Evolutionary conservation across 1,284 basidiomycete species (phyloP).

Genomic region (Trichosporon coremiiforme): DNA sequence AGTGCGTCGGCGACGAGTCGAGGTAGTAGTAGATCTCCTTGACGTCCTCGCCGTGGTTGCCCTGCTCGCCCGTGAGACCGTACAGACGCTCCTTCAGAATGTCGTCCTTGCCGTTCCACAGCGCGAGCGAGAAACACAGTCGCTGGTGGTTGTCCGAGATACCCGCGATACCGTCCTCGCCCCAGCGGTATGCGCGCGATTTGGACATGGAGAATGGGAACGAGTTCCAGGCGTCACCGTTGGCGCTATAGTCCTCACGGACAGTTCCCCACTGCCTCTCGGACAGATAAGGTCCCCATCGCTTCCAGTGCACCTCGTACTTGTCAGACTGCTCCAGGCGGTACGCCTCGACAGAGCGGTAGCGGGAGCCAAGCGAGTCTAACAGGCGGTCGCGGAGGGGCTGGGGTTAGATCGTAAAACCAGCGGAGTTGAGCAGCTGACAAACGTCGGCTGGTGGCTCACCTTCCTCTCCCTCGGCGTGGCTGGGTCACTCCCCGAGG

Average conservation of each 20-base stretch:
- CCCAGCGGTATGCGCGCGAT: slow-evolving; percentile 95
- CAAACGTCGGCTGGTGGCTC: slow-evolving; percentile 20
- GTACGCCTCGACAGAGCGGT: slow-evolving; percentile 55
- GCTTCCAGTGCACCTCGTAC: slow-evolving; percentile 85
- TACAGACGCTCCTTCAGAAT: slow-evolving; percentile 97
- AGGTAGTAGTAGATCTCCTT: slow-evolving; percentile 99
- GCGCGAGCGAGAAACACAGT: slow-evolving; percentile 81
- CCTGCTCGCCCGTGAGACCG: slow-evolving; percentile 88
- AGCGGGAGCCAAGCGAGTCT: slow-evolving; percentile 48
- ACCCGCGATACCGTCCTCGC: slow-evolving; percentile 95
- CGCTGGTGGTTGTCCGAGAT: slow-evolving; percentile 96
- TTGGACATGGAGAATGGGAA: slow-evolving; percentile 95
- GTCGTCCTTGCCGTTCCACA: slow-evolving; percentile 94
- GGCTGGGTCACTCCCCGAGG: slow-evolving; percentile 42
- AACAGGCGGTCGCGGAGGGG: slow-evolving; percentile 51
- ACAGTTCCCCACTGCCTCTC: slow-evolving; percentile 99
- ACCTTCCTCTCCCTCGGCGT: slow-evolving; percentile 41
- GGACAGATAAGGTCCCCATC: slow-evolving; percentile 96
- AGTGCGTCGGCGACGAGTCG: slow-evolving; percentile 96
- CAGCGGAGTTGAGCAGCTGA: background rate
- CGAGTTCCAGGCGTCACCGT: slow-evolving; percentile 96
- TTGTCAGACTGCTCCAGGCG: slow-evolving; percentile 67
- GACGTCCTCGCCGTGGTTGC: slow-evolving; percentile 98
- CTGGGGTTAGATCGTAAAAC: slow-evolving; percentile 30
- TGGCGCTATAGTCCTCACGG: slow-evolving; percentile 93